These are phyloP conservation scores for Melaleuca alternifolia DNA, from an alignment of 345 rosid genomes.

Conservation along the genomic window DNA sequence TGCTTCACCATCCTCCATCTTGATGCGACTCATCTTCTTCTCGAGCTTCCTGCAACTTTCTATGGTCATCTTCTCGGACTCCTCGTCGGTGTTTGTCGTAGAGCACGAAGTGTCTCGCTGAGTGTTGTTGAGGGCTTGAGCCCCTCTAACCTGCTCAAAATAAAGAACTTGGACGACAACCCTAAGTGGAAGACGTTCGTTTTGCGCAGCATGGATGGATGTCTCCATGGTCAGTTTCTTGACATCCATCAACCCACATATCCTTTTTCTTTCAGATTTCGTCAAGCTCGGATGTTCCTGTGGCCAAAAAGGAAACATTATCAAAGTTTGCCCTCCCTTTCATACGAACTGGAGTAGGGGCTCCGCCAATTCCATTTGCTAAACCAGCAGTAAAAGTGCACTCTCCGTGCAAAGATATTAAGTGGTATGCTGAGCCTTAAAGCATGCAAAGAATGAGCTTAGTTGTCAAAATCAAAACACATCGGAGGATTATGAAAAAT, in stretches of 20 bases:
- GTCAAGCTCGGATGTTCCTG: constrained; percentile 71
- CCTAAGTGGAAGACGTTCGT: constrained; percentile 75
- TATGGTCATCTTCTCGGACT: constrained; percentile 22
- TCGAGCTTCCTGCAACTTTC: constrained; percentile 21
- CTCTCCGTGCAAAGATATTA: background rate
- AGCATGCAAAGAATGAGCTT: background rate
- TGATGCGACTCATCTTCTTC: constrained; percentile 19
- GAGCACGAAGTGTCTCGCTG: constrained; percentile 5
- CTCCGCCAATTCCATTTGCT: background rate
- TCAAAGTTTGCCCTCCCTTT: background rate
- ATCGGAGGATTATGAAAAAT: background rate
- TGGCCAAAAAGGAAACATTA: background rate
- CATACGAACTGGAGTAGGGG: background rate
- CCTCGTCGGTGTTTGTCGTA: constrained; percentile 33
- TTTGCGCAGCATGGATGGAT: constrained; percentile 82
- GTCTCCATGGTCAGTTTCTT: constrained; percentile 66
- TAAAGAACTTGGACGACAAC: constrained; percentile 87
- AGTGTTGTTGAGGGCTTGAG: constrained; percentile 26
- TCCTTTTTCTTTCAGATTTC: constrained; percentile 63
- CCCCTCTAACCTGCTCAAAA: constrained; percentile 72
- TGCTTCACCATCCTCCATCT: constrained; percentile 14
- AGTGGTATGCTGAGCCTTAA: background rate
- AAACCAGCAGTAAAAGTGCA: background rate
- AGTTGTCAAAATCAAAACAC: background rate
- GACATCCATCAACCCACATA: constrained; percentile 73